A percentile compares a stretch with the other conserved stretches of the same genome.
phyloP scores from a whole-genome alignment of 1,284 basidiomycete genomes.

The Trichosporon sp. region DNA sequence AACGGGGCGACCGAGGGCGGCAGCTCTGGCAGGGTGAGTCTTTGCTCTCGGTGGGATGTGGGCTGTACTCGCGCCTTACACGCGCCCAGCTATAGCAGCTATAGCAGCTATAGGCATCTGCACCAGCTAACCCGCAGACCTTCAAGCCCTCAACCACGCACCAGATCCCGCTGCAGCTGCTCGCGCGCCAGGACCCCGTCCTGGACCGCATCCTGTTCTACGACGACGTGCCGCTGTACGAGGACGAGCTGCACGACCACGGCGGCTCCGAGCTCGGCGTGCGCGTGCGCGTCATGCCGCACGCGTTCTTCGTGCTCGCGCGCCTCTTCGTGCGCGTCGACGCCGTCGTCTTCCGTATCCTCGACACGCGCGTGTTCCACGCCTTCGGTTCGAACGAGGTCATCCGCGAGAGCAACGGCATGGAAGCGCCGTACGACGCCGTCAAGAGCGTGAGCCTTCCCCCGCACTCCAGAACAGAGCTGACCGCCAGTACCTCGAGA shows the following conservation, averaged over 20 bases:
- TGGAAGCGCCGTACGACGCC: conserved; percentile 80
- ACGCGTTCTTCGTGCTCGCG: conserved; percentile 85
- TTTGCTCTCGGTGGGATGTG: too few species aligned
- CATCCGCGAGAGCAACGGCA: conserved; percentile 77
- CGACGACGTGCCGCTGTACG: conserved; percentile 84
- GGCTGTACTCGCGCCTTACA: too few species aligned
- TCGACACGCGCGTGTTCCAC: conserved; percentile 87
- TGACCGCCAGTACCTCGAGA: conserved; percentile 62
- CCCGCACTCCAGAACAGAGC: not conserved
- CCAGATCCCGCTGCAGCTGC: conserved; percentile 70
- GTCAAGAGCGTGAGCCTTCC: conserved; percentile 64
- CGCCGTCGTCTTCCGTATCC: conserved; percentile 84
- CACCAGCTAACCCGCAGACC: conserved; percentile 27
- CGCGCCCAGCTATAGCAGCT: too few species aligned
- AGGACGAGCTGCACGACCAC: conserved; percentile 93
- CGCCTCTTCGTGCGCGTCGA: conserved; percentile 95
- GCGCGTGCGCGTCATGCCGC: conserved; percentile 95
- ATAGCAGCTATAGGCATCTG: too few species aligned
- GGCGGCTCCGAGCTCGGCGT: conserved; percentile 76
- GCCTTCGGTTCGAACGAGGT: conserved; percentile 61
- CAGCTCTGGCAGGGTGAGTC: not conserved
- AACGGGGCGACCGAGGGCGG: conserved; percentile 27
- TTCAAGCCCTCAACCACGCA: conserved; percentile 58
- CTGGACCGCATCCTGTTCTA: conserved; percentile 72
- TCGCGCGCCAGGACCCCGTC: conserved; percentile 77